Evolutionary conservation across 2,329 filamentous ascomycete genomes (phyloP).

Genomic region (Sporothrix schenckii): DNA sequence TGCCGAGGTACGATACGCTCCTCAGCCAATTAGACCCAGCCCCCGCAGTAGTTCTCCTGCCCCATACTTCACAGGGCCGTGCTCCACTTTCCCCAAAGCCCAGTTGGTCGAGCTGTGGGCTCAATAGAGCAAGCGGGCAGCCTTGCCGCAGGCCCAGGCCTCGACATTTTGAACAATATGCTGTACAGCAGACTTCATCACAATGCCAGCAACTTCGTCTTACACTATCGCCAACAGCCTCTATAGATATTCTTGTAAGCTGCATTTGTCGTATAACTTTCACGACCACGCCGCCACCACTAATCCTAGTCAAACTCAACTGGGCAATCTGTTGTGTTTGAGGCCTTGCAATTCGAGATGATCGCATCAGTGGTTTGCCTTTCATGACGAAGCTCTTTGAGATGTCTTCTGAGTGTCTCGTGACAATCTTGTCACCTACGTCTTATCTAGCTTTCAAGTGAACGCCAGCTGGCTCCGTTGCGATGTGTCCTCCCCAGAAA

Average conservation of each 20-base stretch:
- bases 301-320: background rate
- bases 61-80: background rate
- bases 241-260: background rate
- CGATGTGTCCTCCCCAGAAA: background rate
- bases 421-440: background rate
- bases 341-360: background rate
- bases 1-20: slow-evolving; percentile 31
- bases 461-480: background rate
- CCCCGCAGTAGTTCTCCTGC: background rate
- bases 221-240: background rate
- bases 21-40: too few relatives aligned
- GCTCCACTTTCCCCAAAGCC: slow-evolving; percentile 16
- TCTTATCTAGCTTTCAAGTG: slow-evolving; percentile 10
- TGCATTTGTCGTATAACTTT: background rate
- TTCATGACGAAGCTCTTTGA: background rate
- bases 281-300: background rate
- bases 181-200: too few relatives aligned
- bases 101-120: too few relatives aligned
- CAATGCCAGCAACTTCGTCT: background rate
- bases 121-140: slow-evolving; percentile 2
- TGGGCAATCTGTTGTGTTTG: too few relatives aligned
- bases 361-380: background rate
- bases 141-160: slow-evolving; percentile 5
- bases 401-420: slow-evolving; percentile 1
- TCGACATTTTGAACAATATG: slow-evolving; percentile 2